Evolutionary conservation across 257 asterid species (phyloP), one percentile per base, ranked within the genome.

Genomic region (Paulownia fortunei): DNA sequence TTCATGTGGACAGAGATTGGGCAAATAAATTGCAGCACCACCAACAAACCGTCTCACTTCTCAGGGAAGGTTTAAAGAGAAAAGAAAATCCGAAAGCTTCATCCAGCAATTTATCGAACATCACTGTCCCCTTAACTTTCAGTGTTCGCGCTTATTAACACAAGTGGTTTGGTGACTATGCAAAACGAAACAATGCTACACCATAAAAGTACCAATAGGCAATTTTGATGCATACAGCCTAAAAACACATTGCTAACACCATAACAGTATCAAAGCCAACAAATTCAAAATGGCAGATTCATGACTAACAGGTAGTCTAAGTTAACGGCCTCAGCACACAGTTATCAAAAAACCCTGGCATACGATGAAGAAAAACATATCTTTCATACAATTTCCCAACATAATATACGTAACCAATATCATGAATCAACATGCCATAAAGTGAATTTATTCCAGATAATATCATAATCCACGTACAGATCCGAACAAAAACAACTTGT

Each of bases 401-500:
- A 44, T 51, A 60, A 32, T 23, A 47, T 65, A 65, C 18, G 4
- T 1, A 18, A n/a, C 24, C 54, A 44, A 34, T n/a, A 12, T 65
- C 71, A 13, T 21, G 68, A 73, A 64, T 73, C 46, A 55, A 54
- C 32, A 69, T 56, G 60, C 46, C 80, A 59, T 23, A 69, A n/a
- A 60, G 37, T 75, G 26, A 80, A 72, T 23, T 46, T 3, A 72
- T 44, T 72, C 55, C 68, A 44, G 61, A 64, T 0, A 65, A 68
- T 37, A 77, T 8, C 75, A 72, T 24, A 62, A 34, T 47, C 79
- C 59, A 65, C 46, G 77, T 9, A 46, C 85, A 77, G 82, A 82
- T 82, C 86, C 79, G 51, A 69, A 49, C 64, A 78, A 59, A 77
- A 51, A 41, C 32, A 10, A 47, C 1, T 18, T 56, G 74, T 30